Evolutionary conservation across 768 basidiomycete species (phyloP), one percentile per base, ranked within the genome.

Genomic region (Lactarius akahatsu): DNA sequence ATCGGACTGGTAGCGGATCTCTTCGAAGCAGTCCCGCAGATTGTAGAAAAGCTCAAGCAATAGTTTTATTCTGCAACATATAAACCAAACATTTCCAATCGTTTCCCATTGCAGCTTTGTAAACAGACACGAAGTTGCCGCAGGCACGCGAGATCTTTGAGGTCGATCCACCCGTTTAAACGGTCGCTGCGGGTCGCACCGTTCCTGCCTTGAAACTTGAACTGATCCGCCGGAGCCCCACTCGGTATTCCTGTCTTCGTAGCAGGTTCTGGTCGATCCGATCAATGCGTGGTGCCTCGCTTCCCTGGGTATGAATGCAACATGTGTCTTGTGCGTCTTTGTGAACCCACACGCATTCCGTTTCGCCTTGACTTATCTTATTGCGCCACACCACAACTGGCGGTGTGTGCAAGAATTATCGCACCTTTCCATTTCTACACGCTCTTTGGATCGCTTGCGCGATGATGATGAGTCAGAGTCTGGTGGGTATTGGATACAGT

Each of bases 1-100:
- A 85, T 90, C 16, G 96, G 96, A 0, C 85, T 99, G 18, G 94
- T 97, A 4, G 96, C 88, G 43, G 97, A 99, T 76, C 80, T 98
- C 56, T 99, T 90, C 73, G 89, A 96, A 36, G 93, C 82, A 47
- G 95, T 98, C 3, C 97, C 97, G 0, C 87, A 97, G 78, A 78
- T 99, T 61, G 85, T 91, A 40, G 85, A 94, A 78, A 95, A 97
- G 79, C 76, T 98, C 65, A 89, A 96, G 78, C 68, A 61, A 26
- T 70, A 69, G 52, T 68, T 50, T 59, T 41, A 61, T 32, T 38
- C 54, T 65, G n/a, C 58, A 65, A 47, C 54, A 59, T 43, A 54
- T 26, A 28, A 34, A 32, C 57, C 18, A 9, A 52, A 52, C 26
- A 38, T 45, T 57, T 58, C 18, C 23, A 54, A 20, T 20, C 23